Evolutionary conservation across 2,329 filamentous ascomycete species (phyloP), one percentile per base, ranked within the genome.

Genomic region (Venturiaceae sp.): DNA sequence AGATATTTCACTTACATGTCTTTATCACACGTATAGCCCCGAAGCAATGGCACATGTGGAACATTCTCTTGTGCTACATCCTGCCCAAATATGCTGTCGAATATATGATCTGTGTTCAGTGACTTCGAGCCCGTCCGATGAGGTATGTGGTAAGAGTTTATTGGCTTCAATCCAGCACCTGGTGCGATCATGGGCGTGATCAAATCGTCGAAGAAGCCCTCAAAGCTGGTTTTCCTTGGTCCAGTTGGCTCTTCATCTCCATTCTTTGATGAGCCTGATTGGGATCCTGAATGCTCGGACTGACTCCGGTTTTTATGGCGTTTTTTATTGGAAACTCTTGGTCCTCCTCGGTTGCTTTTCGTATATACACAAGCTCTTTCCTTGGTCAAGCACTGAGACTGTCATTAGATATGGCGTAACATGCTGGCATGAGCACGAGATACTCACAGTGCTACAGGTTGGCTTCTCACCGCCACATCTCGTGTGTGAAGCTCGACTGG

Each of bases 391-490:
- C 73, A 75, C 73, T 75, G n/a, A 39, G 62, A 36, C 55, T 44
- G 33, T 54, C 46, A 41, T 32, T 32, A 46, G 52, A 59, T 9
- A 16, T 11, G 37, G 16, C 21, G 4, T 4, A 56, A 47, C 13
- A 11, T 14, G 19, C 2, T 26, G 34, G 11, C 19, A 11, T 13
- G 50, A 57, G 50, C n/a, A 37, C 58, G 44, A 47, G 57, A 59
- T 57, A 64, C 73, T 64, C 71, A 77, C 75, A 68, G 71, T 76
- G 58, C 70, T 66, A 66, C 76, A 79, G 37, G 71, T 70, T 46
- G 66, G 66, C 46, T 75, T 72, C 41, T 36, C 34, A 13, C 76
- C 76, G 65, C 78, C 76, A 63, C 76, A 79, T 62, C 76, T 72
- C 54, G 74, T 77, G 53, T 75, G 71, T 36, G 75, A 75, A 55